Evolutionary conservation across 768 basidiomycete species (phyloP).

Genomic region (Mycena belliarum): DNA sequence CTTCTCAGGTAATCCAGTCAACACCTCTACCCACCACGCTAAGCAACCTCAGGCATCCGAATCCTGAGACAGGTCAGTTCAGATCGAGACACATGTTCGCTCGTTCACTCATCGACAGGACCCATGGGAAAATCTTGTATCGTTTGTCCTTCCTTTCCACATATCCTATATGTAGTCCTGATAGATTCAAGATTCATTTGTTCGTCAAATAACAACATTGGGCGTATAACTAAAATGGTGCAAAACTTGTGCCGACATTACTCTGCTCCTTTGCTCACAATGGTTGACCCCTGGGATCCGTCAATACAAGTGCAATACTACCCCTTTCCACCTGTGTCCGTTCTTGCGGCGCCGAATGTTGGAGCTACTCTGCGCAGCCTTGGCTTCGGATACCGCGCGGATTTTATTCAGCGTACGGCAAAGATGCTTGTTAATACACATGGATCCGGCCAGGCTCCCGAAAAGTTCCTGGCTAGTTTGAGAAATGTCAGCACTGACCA

Average conservation of each 20-base stretch:
- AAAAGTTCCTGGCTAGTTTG: slow-evolving; percentile 61
- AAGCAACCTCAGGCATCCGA: slow-evolving; percentile 30
- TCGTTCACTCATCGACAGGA: slow-evolving; percentile 54
- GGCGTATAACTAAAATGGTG: slow-evolving; percentile 93
- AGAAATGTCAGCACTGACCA: slow-evolving; percentile 49
- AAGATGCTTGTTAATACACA: slow-evolving; percentile 69
- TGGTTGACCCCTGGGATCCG: slow-evolving; percentile 34
- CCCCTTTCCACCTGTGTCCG: slow-evolving; percentile 82
- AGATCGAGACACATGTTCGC: neutral
- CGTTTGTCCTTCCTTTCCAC: slow-evolving; percentile 53
- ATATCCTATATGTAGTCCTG: neutral
- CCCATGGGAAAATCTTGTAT: slow-evolving; percentile 93
- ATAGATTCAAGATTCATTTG: slow-evolving; percentile 80
- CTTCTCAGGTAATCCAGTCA: slow-evolving; percentile 67
- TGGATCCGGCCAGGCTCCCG: slow-evolving; percentile 48
- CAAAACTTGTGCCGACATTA: slow-evolving; percentile 78
- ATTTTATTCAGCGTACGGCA: slow-evolving; percentile 84
- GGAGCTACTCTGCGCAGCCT: slow-evolving; percentile 68
- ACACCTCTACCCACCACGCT: neutral
- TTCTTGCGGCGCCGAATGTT: slow-evolving; percentile 59
- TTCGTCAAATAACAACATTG: slow-evolving; percentile 95
- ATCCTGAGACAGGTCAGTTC: slow-evolving; percentile 71
- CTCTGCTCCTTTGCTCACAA: slow-evolving; percentile 65
- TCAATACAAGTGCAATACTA: slow-evolving; percentile 50
- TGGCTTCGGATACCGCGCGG: slow-evolving; percentile 95